Evolutionary conservation across 306 rosid genomes (phyloP).

Genomic region (Cicer cuneatum): DNA sequence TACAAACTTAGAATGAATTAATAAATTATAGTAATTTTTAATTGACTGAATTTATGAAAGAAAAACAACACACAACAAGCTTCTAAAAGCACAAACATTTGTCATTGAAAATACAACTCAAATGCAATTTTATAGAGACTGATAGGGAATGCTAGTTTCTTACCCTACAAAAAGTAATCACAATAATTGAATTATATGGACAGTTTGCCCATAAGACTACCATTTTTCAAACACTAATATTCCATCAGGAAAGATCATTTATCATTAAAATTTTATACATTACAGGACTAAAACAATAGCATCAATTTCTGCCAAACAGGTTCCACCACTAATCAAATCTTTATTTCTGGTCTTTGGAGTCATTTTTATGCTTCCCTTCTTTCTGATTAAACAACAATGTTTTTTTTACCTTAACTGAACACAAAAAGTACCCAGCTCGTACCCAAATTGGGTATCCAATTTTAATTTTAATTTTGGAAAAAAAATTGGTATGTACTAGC

Average conservation of each 20-base stretch:
- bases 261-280: not conserved
- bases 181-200: not conserved
- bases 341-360: not conserved
- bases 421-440: not conserved
- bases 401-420: too few relatives aligned
- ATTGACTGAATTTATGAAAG: conserved; percentile 14
- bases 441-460: not conserved
- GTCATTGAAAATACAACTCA: not conserved
- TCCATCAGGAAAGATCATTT: not conserved
- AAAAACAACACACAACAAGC: conserved; percentile 7
- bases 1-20: not conserved
- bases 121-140: conserved; percentile 1
- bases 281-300: not conserved
- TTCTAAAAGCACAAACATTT: conserved; percentile 25
- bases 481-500: not conserved
- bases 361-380: not conserved
- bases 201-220: not conserved
- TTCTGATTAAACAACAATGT: too few relatives aligned
- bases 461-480: too few relatives aligned
- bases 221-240: not conserved
- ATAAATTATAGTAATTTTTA: not conserved
- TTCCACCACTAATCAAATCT: not conserved
- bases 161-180: not conserved
- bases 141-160: not conserved
- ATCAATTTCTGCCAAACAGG: not conserved